Conservation (phyloP, 345 rosid species). For the Arabidopsis suecica region DNA sequence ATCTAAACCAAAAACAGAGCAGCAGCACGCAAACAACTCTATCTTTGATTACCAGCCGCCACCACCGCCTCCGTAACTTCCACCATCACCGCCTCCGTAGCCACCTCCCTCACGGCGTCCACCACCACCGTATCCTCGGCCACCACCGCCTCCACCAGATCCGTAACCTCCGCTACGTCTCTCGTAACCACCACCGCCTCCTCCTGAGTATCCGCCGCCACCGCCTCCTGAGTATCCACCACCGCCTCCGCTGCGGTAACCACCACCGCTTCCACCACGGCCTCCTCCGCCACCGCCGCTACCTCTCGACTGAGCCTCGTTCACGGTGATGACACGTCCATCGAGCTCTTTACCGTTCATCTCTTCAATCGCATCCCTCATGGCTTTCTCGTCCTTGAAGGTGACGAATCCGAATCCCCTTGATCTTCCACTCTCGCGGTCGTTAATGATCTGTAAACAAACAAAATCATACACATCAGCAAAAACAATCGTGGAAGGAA, state of each 20-base stretch:
- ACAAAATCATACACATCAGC: background rate
- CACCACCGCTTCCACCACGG: conserved; percentile 47
- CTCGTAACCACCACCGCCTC: conserved; percentile 46
- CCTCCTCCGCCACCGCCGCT: conserved; percentile 59
- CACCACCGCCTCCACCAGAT: conserved; percentile 41
- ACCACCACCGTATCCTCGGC: conserved; percentile 32
- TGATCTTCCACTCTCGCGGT: conserved; percentile 90
- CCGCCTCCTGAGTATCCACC: conserved; percentile 52
- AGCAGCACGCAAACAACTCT: background rate
- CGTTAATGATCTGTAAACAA: conserved; percentile 68
- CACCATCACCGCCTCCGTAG: conserved; percentile 40
- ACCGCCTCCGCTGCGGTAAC: conserved; percentile 47
- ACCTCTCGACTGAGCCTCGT: conserved; percentile 87
- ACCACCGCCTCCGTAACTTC: conserved; percentile 42
- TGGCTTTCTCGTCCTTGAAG: conserved; percentile 75
- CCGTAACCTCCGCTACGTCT: conserved; percentile 47
- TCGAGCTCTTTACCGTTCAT: conserved; percentile 90
- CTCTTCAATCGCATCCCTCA: conserved; percentile 88
- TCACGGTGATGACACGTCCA: conserved; percentile 79
- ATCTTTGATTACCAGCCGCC: conserved; percentile 39
- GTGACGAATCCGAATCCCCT: conserved; percentile 92
- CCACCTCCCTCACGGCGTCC: conserved; percentile 39
- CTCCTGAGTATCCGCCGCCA: conserved; percentile 43
- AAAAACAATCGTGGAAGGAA: background rate
- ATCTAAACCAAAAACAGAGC: conserved; percentile 26